Conservation (phyloP, 2,329 filamentous ascomycete genomes). For the Nemania diffusa region DNA sequence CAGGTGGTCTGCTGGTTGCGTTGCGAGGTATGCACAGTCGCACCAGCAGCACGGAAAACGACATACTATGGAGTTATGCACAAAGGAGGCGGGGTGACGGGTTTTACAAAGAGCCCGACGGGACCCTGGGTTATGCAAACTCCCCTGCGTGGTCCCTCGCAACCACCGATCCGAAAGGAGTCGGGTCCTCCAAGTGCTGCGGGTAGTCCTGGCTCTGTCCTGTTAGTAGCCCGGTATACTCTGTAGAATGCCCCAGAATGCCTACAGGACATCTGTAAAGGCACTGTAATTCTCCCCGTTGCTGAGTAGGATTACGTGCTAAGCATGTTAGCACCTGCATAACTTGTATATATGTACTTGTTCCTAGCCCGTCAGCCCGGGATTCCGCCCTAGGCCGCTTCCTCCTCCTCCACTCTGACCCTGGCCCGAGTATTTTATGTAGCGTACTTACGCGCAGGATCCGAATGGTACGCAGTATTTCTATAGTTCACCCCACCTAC, state of each 20-base stretch:
- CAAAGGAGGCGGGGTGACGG: slow-evolving; percentile 33
- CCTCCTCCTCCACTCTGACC: not conserved
- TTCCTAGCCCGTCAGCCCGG: not conserved
- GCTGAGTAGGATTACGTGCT: slow-evolving; percentile 7
- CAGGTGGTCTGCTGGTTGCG: not conserved
- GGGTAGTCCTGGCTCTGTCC: not conserved
- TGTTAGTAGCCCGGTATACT: not conserved
- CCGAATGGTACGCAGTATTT: not conserved
- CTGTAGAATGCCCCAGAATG: not conserved
- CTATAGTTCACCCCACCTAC: not conserved
- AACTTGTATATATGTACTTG: too few relatives aligned
- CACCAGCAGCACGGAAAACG: not conserved
- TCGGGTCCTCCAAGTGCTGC: not conserved
- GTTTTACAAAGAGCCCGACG: slow-evolving; percentile 36
- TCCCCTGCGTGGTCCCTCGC: not conserved
- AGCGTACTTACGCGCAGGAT: not conserved
- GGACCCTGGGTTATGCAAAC: slow-evolving; percentile 18
- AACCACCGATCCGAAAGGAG: not conserved
- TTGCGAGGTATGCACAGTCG: not conserved
- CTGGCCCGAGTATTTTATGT: not conserved
- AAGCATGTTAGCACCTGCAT: slow-evolving; percentile 9
- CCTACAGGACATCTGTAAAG: too few relatives aligned
- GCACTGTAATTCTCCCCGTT: slow-evolving; percentile 7
- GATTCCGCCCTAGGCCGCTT: not conserved
- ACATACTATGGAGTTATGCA: not conserved